Evolutionary conservation across 768 basidiomycete species (phyloP), one percentile per base, ranked within the genome.

Genomic region (Solioccasus polychromus): DNA sequence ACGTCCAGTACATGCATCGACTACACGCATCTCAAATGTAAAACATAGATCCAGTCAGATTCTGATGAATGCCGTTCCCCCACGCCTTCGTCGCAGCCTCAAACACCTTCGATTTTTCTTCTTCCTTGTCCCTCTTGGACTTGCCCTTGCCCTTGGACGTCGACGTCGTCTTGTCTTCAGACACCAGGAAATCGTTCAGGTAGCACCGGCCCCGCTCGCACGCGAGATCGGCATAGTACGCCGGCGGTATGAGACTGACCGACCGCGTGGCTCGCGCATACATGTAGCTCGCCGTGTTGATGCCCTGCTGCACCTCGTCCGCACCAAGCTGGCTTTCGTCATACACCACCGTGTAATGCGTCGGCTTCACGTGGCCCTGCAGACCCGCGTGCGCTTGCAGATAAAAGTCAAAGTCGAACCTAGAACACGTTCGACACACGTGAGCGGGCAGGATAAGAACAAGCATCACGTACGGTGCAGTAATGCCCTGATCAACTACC

Each of bases 211-310:
- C 89, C 9, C 89, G 71, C 64, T 92, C 88, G 60, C 88, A 90
- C 1, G 87, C 89, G 40, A 91, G 65, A 64, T 91, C 88, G 7
- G 87, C 84, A 54, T 88, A 89, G 58, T 88, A 88, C 0, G 88
- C 88, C 0, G 88, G 76, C 0, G 89, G 88, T 10, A 90, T 74
- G 19, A 92, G 69, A 58, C 85, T 88, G 24, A 93, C 91, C 0
- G 88, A 84, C 55, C 87, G 85, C 3, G 88, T 93, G 1, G 89
- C 88, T 4, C 90, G 78, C 1, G 85, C 88, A 53, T 88, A 93
- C 12, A 88, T 70, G 57, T 90, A 91, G 54, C 80, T 81, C 12
- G 73, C 65, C 43, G 79, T 71, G 57, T 91, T 77, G 0, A 85
- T 80, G 2, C 88, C 83, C 48, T 81, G 72, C 59, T 92, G 90